Conservation (phyloP, 805 yeast species). For the Ogataea salicorniae region DNA sequence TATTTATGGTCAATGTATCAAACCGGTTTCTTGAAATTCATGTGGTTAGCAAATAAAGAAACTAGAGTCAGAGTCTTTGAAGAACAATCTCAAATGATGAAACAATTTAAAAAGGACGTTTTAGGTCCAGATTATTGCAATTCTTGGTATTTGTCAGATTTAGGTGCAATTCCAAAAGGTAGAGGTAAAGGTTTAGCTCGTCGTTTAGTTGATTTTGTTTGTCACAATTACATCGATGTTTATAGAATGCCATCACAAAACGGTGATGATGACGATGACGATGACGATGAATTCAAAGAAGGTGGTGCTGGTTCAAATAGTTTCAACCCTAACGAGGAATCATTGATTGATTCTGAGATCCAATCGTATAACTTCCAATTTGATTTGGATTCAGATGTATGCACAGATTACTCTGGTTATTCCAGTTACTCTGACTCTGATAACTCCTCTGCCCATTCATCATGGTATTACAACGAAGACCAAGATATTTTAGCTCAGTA, state of each 20-base stretch:
- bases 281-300: constrained; percentile 14
- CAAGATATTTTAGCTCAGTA: constrained; percentile 31
- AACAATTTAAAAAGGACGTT: constrained; percentile 38
- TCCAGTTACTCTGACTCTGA: constrained; percentile 27
- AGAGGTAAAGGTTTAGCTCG: constrained; percentile 57
- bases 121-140: constrained; percentile 35
- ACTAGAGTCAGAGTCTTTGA: constrained; percentile 46
- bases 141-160: constrained; percentile 55
- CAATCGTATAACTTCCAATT: constrained; percentile 30
- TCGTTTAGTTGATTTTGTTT: constrained; percentile 43
- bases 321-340: constrained; percentile 20
- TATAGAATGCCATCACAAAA: constrained; percentile 15
- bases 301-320: constrained; percentile 14
- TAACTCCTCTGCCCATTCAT: constrained; percentile 30
- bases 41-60: constrained; percentile 34
- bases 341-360: constrained; percentile 29
- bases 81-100: constrained; percentile 45
- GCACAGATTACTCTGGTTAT: constrained; percentile 32
- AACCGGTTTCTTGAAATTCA: constrained; percentile 29
- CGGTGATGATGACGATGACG: constrained; percentile 12
- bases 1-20: constrained; percentile 30
- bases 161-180: constrained; percentile 53
- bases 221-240: constrained; percentile 39
- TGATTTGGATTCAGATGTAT: constrained; percentile 29
- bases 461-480: constrained; percentile 32